These are phyloP conservation scores for Lipomyces oligophaga DNA, from an alignment of 805 yeast species.

Conservation along the genomic window DNA sequence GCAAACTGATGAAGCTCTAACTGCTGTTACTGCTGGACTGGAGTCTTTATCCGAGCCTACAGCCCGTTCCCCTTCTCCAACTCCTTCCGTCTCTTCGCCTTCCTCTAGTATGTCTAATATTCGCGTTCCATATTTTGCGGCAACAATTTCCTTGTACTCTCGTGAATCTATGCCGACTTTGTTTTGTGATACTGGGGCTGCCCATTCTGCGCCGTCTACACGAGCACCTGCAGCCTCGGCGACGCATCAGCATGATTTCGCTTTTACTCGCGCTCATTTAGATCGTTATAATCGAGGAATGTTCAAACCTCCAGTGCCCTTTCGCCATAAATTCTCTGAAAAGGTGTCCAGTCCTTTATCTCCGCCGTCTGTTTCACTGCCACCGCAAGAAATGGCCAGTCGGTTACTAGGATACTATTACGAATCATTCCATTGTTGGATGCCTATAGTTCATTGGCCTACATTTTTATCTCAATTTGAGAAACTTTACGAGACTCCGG, in stretches of 20 bases:
- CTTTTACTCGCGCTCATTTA: constrained; percentile 8
- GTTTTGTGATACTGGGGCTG: not conserved
- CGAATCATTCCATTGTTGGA: constrained; percentile 31
- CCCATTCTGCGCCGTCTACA: not conserved
- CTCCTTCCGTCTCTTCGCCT: constrained; percentile 2
- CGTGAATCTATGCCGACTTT: constrained; percentile 6
- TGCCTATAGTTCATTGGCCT: constrained; percentile 34
- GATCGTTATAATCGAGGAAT: constrained; percentile 16
- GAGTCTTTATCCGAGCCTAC: constrained; percentile 1
- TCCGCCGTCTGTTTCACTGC: constrained; percentile 15
- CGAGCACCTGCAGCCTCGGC: too few relatives aligned
- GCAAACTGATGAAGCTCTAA: not conserved
- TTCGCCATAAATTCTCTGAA: constrained; percentile 12
- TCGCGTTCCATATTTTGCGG: too few relatives aligned
- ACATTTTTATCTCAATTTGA: constrained; percentile 24
- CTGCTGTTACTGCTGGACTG: not conserved
- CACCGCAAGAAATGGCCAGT: constrained; percentile 23
- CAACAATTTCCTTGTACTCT: constrained; percentile 4
- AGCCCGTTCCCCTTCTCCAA: constrained; percentile 1
- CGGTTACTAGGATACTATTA: constrained; percentile 26
- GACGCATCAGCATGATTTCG: too few relatives aligned
- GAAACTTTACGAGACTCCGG: constrained; percentile 16
- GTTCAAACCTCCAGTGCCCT: constrained; percentile 24
- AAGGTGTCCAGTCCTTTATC: constrained; percentile 1
- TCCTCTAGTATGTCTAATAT: constrained; percentile 6